phyloP scores from a whole-genome alignment of 2,329 filamentous ascomycete species.

The Diaporthe citri region DNA sequence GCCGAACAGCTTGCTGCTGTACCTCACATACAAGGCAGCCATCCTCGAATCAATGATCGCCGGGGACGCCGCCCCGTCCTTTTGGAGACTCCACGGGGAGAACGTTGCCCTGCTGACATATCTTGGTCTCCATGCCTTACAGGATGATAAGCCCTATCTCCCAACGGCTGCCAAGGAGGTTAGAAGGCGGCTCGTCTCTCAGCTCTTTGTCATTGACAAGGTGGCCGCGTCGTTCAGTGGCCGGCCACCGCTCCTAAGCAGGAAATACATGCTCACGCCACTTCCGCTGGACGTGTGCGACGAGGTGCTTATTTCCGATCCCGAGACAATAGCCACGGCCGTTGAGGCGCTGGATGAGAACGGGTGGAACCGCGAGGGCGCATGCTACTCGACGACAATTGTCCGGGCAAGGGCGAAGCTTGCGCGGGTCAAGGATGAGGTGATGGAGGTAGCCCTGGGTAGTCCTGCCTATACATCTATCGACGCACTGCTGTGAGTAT shows the following conservation, averaged over 20 bases:
- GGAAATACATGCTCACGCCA: conserved; percentile 66
- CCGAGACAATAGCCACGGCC: conserved; percentile 53
- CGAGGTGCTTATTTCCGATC: conserved; percentile 59
- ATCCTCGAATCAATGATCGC: conserved; percentile 53
- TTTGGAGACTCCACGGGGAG: conserved; percentile 54
- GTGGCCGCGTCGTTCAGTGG: conserved; percentile 65
- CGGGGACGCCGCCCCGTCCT: conserved; percentile 55
- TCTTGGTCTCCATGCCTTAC: conserved; percentile 51
- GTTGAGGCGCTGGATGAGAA: conserved; percentile 57
- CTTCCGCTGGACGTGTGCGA: conserved; percentile 68
- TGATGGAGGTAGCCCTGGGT: conserved; percentile 68
- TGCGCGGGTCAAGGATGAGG: conserved; percentile 66
- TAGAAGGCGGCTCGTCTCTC: conserved; percentile 51
- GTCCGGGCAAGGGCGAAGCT: conserved; percentile 61
- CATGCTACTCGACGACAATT: conserved; percentile 58
- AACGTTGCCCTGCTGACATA: conserved; percentile 53
- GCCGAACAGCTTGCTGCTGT: conserved; percentile 54
- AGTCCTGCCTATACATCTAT: conserved; percentile 52
- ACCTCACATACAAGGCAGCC: conserved; percentile 50
- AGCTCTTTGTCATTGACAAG: conserved; percentile 62
- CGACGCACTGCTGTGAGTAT: conserved; percentile 49
- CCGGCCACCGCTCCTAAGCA: conserved; percentile 64
- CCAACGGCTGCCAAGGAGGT: conserved; percentile 53
- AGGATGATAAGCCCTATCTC: conserved; percentile 45
- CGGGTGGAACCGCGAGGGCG: conserved; percentile 65